Evolutionary conservation across 1,139 yeast genomes (phyloP).

Genomic region (Meyerozyma carpophila): DNA sequence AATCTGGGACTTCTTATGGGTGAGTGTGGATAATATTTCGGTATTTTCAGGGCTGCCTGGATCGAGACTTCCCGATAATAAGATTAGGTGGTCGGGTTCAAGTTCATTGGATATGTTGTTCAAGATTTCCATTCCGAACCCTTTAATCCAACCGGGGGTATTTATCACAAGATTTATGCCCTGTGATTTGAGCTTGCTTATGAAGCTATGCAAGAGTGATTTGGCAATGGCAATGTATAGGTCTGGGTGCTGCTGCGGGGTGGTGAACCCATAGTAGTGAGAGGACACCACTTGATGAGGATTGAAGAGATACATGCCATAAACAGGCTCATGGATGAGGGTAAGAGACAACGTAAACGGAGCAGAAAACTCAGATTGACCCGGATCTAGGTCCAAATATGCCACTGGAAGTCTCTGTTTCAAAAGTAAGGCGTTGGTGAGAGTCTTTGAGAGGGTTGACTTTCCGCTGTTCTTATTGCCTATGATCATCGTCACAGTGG

Average conservation of each 20-base stretch:
- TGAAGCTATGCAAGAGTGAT: conserved; percentile 34
- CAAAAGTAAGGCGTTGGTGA: conserved; percentile 41
- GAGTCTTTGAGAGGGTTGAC: conserved; percentile 59
- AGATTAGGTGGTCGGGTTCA: conserved; percentile 52
- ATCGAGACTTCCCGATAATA: conserved; percentile 20
- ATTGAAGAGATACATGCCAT: conserved; percentile 18
- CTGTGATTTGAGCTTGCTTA: conserved; percentile 15
- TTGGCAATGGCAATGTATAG: conserved; percentile 45
- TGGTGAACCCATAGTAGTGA: conserved; percentile 61
- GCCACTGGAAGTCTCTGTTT: conserved; percentile 19
- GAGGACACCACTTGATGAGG: conserved; percentile 17
- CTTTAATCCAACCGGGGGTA: conserved; percentile 93
- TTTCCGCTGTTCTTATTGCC: conserved; percentile 77
- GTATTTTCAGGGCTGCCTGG: conserved; percentile 17
- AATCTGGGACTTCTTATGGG: conserved; percentile 13
- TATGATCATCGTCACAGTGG: conserved; percentile 24
- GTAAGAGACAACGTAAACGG: conserved; percentile 67
- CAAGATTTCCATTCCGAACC: conserved; percentile 71
- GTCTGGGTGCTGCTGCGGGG: conserved; percentile 68
- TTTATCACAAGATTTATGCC: conserved; percentile 58
- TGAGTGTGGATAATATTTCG: conserved; percentile 20
- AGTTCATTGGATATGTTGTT: conserved; percentile 39
- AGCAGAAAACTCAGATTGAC: conserved; percentile 75
- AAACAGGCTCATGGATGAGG: conserved; percentile 14
- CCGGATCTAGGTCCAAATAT: conserved; percentile 82